Conservation (phyloP, 2,329 filamentous ascomycete species). For the Aspergillus ibericus region DNA sequence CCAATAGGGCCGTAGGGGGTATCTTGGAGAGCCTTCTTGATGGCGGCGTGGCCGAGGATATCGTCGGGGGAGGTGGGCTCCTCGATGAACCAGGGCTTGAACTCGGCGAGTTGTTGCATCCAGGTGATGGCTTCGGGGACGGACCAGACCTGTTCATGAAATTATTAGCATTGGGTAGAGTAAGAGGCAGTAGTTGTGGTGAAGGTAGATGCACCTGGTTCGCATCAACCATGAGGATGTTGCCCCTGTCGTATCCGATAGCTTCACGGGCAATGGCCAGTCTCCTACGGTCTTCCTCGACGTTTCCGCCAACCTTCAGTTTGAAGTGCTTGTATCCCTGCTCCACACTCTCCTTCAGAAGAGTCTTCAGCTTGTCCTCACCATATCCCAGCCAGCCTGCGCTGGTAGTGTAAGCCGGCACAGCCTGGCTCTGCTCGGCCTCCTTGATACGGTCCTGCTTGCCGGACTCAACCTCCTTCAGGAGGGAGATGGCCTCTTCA, state of each 20-base stretch:
- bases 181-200: not conserved
- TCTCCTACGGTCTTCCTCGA: conserved; percentile 70
- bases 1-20: conserved; percentile 63
- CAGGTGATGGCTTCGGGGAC: conserved; percentile 85
- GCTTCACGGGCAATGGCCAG: conserved; percentile 74
- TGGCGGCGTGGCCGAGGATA: conserved; percentile 81
- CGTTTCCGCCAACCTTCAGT: conserved; percentile 76
- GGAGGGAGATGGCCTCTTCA: conserved; percentile 72
- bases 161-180: not conserved
- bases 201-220: conserved; percentile 63
- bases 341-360: conserved; percentile 71
- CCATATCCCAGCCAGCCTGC: conserved; percentile 91
- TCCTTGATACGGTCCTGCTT: conserved; percentile 73
- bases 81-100: conserved; percentile 86
- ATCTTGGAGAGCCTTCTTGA: conserved; percentile 71
- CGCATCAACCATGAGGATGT: conserved; percentile 88
- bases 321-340: conserved; percentile 86
- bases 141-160: conserved; percentile 64
- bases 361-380: conserved; percentile 77
- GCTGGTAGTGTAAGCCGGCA: conserved; percentile 87
- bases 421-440: conserved; percentile 70
- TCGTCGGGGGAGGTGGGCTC: conserved; percentile 91
- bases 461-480: conserved; percentile 64
- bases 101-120: conserved; percentile 79
- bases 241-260: conserved; percentile 78